Percentiles rank a stretch among this genome's conserved stretches.
phyloP scores from a whole-genome alignment of 257 asterid genomes.

The Solanum gandarillasii region DNA sequence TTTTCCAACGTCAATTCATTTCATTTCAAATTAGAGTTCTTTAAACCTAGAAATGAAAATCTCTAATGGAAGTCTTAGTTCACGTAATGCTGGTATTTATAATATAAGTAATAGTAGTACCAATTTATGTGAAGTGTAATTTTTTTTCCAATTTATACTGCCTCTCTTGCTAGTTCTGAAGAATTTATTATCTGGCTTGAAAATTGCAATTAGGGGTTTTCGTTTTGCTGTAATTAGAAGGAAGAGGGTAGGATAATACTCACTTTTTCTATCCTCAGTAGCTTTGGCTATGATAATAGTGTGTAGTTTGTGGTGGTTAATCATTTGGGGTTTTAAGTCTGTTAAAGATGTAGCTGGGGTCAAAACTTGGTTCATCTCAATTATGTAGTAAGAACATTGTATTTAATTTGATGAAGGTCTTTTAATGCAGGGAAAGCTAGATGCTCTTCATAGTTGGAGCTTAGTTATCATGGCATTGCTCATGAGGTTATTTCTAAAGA shows the following conservation, averaged over 20 bases:
- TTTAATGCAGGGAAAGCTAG: conserved; percentile 25
- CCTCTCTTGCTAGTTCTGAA: neutral
- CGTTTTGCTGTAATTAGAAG: neutral
- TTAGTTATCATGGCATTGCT: conserved; percentile 25
- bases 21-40: neutral
- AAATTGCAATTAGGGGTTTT: neutral
- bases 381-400: neutral
- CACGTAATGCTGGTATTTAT: neutral
- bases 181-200: neutral
- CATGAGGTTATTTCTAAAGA: conserved; percentile 17
- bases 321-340: neutral
- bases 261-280: neutral
- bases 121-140: neutral
- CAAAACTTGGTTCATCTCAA: neutral
- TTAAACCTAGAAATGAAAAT: neutral
- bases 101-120: neutral
- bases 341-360: neutral
- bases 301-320: neutral
- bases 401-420: neutral
- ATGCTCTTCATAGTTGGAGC: conserved; percentile 27
- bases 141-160: neutral
- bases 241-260: neutral
- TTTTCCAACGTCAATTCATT: neutral
- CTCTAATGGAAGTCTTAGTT: neutral
- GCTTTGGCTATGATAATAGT: neutral